phyloP scores from a whole-genome alignment of 306 rosid species.

The Corylus americana region DNA sequence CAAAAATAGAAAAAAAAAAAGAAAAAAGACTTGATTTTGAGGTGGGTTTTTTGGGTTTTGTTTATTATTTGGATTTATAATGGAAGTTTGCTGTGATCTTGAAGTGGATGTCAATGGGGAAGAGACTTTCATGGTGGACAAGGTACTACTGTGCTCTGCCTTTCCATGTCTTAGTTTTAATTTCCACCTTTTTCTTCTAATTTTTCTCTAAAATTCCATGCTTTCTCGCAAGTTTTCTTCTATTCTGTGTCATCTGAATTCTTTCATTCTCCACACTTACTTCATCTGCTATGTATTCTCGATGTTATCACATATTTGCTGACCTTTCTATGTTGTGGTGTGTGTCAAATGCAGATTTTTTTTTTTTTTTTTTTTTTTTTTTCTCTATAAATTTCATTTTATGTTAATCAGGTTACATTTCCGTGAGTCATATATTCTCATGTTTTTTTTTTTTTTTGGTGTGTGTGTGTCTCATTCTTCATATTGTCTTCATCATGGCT shows the following conservation, averaged over 20 bases:
- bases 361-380: not conserved
- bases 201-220: not conserved
- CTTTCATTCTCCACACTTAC: not conserved
- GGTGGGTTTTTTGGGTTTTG: slow-evolving; percentile 20
- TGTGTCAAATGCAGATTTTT: not conserved
- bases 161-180: slow-evolving; percentile 4
- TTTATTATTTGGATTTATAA: slow-evolving; percentile 17
- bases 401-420: not conserved
- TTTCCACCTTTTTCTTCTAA: not conserved
- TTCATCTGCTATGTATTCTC: not conserved
- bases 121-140: slow-evolving; percentile 80
- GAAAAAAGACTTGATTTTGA: slow-evolving; percentile 28
- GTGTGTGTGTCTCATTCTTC: not conserved
- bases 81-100: slow-evolving; percentile 78
- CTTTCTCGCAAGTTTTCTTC: too few relatives aligned
- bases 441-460: not conserved
- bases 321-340: not conserved
- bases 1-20: not conserved
- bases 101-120: slow-evolving; percentile 95
- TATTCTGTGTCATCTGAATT: not conserved
- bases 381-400: not conserved
- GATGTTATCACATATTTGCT: not conserved
- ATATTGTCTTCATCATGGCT: slow-evolving; percentile 19
- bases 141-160: slow-evolving; percentile 45
- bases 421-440: too few relatives aligned